Conservation (phyloP, 345 rosid species). For the Reutealis trisperma region DNA sequence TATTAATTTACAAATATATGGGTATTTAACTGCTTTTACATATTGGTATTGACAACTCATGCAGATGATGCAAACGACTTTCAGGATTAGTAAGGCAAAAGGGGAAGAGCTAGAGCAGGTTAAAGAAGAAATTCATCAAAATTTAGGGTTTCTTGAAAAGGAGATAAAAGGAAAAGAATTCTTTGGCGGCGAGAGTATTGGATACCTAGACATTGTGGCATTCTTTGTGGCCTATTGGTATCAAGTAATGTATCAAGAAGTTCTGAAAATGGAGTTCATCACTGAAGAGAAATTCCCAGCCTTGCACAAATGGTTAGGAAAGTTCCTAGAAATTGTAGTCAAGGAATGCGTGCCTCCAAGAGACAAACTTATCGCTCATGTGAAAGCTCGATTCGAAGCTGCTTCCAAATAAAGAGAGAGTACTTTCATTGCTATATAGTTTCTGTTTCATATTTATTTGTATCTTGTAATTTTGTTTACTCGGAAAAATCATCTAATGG, state of each 20-base stretch:
- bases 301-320: not conserved
- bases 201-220: not conserved
- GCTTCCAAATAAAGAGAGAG: no score
- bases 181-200: not conserved
- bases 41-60: not conserved
- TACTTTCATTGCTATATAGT: no score
- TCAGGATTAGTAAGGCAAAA: not conserved
- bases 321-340: not conserved
- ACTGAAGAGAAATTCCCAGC: not conserved
- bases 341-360: conserved; percentile 2
- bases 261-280: not conserved
- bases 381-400: no score
- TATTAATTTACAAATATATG: not conserved
- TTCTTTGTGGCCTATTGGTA: not conserved
- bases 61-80: not conserved
- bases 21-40: not conserved
- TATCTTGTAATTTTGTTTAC: no score
- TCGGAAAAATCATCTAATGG: no score
- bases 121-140: not conserved
- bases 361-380: not conserved
- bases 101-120: not conserved
- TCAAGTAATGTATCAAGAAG: not conserved
- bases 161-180: conserved; percentile 7
- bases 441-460: no score
- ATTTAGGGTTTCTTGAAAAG: not conserved